A percentile compares a stretch with the other conserved stretches of the same genome.
phyloP scores from a whole-genome alignment of 192 early-diverging fungal species.

The Coemansia sp. region DNA sequence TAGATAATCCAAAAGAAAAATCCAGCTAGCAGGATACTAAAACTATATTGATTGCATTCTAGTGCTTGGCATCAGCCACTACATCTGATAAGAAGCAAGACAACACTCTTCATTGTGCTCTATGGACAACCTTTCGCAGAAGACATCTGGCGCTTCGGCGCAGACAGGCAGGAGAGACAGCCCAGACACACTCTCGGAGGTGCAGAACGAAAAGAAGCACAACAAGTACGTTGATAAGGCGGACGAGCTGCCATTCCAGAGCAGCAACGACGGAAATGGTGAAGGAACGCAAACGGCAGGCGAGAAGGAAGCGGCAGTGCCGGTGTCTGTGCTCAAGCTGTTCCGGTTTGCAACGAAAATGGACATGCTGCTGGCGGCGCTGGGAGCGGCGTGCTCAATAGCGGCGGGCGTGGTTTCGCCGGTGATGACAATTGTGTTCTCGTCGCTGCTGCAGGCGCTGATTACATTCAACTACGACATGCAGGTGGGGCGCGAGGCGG shows the following conservation, averaged over 20 bases:
- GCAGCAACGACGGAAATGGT: background rate
- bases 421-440: constrained; percentile 49
- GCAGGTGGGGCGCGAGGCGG: background rate
- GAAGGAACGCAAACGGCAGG: too few species aligned
- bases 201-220: background rate
- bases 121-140: background rate
- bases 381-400: constrained; percentile 43
- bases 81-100: too few species aligned
- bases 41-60: too few species aligned
- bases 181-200: background rate
- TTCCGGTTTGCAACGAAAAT: constrained; percentile 66
- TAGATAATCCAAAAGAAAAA: too few species aligned
- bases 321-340: constrained; percentile 57
- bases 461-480: constrained; percentile 25
- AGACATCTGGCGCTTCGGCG: background rate
- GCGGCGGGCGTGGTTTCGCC: constrained; percentile 47
- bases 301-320: constrained; percentile 1
- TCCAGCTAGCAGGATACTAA: too few species aligned
- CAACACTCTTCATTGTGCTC: too few species aligned
- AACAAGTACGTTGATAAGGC: constrained; percentile 17
- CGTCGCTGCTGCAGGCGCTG: constrained; percentile 26
- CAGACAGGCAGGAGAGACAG: background rate
- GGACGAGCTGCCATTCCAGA: constrained; percentile 25
- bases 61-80: too few species aligned
- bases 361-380: constrained; percentile 59